phyloP scores from a whole-genome alignment of 768 basidiomycete genomes.

The Gloeophyllum trabeum region DNA sequence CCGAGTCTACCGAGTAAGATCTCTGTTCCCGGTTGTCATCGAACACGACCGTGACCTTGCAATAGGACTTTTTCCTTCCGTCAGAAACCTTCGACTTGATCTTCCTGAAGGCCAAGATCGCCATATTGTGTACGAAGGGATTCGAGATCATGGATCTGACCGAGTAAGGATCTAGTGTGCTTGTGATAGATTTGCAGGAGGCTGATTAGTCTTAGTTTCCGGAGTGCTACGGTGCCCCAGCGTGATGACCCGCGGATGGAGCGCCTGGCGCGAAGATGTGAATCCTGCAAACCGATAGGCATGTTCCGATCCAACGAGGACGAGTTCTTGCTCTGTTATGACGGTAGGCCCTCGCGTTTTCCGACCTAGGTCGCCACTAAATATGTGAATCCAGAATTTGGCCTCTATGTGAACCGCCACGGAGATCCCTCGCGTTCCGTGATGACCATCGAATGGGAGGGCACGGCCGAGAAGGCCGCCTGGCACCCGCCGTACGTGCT shows the following conservation, averaged over 20 bases:
- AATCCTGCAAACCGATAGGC: conserved; percentile 72
- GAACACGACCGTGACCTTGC: background rate
- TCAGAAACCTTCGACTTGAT: conserved; percentile 86
- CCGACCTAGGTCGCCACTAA: too few species aligned
- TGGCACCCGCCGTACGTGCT: conserved; percentile 85
- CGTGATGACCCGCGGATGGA: conserved; percentile 58
- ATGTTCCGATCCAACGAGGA: conserved; percentile 86
- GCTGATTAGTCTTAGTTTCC: conserved; percentile 39
- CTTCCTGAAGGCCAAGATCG: conserved; percentile 90
- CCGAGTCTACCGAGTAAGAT: conserved; percentile 64
- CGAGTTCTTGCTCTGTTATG: conserved; percentile 84
- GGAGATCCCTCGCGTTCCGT: conserved; percentile 71
- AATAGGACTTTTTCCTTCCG: conserved; percentile 79
- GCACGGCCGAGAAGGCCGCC: conserved; percentile 78
- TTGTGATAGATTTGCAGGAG: background rate
- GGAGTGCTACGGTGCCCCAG: conserved; percentile 82
- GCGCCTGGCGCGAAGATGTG: conserved; percentile 69
- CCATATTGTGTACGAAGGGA: conserved; percentile 85
- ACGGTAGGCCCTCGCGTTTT: conserved; percentile 38
- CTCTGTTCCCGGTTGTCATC: background rate
- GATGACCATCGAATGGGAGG: conserved; percentile 89
- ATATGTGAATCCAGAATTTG: conserved; percentile 61
- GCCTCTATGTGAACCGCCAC: conserved; percentile 84
- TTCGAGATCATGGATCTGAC: conserved; percentile 97
- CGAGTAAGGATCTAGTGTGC: conserved; percentile 44